Percentiles rank a stretch among this genome's conserved stretches.
Evolutionary conservation across 768 basidiomycete species (phyloP).

Genomic region (Galerina marginata): DNA sequence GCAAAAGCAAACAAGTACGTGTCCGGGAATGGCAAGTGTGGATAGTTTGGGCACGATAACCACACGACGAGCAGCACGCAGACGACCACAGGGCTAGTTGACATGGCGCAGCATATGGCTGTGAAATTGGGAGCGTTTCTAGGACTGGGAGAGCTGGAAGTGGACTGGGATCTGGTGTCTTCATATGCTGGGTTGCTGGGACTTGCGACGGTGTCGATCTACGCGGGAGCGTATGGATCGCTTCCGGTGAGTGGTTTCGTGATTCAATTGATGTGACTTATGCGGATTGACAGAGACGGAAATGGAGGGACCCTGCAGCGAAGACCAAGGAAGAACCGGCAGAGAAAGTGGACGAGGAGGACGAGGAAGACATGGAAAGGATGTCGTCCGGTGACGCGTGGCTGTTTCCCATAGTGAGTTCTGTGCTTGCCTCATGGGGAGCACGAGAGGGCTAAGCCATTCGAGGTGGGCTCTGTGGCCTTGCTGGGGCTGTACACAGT

Average conservation of each 20-base stretch:
- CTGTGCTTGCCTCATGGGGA: not conserved
- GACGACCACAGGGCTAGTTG: too few species aligned
- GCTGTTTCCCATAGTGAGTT: conserved; percentile 75
- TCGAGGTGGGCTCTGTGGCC: conserved; percentile 70
- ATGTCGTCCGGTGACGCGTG: conserved; percentile 74
- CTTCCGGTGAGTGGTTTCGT: conserved; percentile 52
- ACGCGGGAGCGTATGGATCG: conserved; percentile 71
- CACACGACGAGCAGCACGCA: too few species aligned
- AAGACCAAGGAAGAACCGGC: conserved; percentile 11
- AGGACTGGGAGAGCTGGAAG: conserved; percentile 7
- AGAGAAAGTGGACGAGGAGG: conserved; percentile 45
- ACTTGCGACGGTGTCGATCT: conserved; percentile 71
- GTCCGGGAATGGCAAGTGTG: too few species aligned
- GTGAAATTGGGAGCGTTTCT: not conserved
- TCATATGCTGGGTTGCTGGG: conserved; percentile 73
- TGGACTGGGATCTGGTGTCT: conserved; percentile 64
- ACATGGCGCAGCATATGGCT: conserved; percentile 3
- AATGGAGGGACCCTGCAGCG: conserved; percentile 8
- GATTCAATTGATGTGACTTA: conserved; percentile 4
- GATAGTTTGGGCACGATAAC: too few species aligned
- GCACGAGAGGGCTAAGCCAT: not conserved
- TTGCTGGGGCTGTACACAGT: conserved; percentile 73
- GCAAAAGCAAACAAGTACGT: too few species aligned
- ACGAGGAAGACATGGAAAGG: conserved; percentile 62
- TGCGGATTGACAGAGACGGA: not conserved